These are phyloP conservation scores for Starmera caribaea DNA, from an alignment of 805 yeast genomes.

Conservation along the genomic window DNA sequence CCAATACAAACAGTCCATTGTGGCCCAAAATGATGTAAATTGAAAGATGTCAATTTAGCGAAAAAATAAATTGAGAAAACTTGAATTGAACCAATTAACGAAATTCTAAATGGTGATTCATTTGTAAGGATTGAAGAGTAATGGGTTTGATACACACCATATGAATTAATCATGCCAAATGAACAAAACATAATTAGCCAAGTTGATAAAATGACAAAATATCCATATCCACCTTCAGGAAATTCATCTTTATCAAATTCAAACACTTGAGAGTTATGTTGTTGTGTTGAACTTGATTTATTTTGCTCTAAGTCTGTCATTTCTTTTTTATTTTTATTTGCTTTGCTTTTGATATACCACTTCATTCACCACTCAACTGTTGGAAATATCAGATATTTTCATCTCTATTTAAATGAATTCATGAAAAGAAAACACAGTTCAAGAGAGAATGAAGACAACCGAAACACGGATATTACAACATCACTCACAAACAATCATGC, in stretches of 20 bases:
- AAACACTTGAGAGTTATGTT: too few species aligned
- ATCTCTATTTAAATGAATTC: too few species aligned
- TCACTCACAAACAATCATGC: too few species aligned
- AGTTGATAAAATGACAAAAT: slow-evolving; percentile 42
- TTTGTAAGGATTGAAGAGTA: slow-evolving; percentile 33
- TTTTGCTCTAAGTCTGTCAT: too few species aligned
- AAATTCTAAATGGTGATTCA: slow-evolving; percentile 35
- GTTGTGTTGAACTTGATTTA: too few species aligned
- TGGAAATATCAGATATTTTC: too few species aligned
- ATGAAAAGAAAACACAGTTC: too few species aligned
- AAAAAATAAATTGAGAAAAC: slow-evolving; percentile 36
- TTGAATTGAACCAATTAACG: slow-evolving; percentile 46
- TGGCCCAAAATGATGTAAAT: slow-evolving; percentile 35
- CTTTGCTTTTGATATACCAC: too few species aligned
- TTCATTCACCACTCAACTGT: too few species aligned
- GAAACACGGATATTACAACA: too few species aligned
- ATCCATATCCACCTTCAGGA: slow-evolving; percentile 47
- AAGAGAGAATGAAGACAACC: too few species aligned
- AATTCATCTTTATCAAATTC: slow-evolving; percentile 11
- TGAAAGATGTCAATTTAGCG: slow-evolving; percentile 36
- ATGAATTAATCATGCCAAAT: slow-evolving; percentile 53
- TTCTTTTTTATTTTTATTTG: too few species aligned
- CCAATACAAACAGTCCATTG: slow-evolving; percentile 30
- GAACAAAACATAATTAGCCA: slow-evolving; percentile 37
- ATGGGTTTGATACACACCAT: slow-evolving; percentile 47